Conservation (phyloP, 495 filamentous ascomycete genomes). For the Penicillium cinerascens region DNA sequence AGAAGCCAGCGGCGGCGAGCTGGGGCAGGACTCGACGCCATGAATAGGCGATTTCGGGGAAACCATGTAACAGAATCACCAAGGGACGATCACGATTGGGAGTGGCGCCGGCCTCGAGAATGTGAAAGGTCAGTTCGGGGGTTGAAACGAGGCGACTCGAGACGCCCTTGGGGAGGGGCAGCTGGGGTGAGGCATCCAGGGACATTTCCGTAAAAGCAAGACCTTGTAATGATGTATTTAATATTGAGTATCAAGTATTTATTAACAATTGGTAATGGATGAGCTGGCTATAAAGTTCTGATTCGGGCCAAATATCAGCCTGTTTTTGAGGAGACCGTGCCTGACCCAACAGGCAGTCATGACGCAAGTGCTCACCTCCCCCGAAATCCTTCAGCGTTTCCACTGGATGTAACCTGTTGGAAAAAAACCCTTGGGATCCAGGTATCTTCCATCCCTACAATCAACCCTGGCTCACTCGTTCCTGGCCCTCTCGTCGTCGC, state of each 20-base stretch:
- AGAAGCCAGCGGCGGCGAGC: constrained; percentile 54
- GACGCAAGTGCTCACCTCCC: constrained; percentile 28
- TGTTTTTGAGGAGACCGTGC: constrained; percentile 9
- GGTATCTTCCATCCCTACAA: background rate
- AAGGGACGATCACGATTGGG: constrained; percentile 46
- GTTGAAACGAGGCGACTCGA: constrained; percentile 50
- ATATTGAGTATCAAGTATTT: constrained; percentile 1
- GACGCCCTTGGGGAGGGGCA: constrained; percentile 52
- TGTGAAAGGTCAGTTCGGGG: constrained; percentile 53
- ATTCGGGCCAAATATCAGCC: constrained; percentile 15
- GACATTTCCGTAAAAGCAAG: constrained; percentile 5
- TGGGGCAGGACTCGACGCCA: constrained; percentile 61
- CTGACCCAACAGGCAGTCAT: constrained; percentile 27
- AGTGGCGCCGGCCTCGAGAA: constrained; percentile 51
- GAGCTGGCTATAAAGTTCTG: background rate
- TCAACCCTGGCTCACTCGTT: constrained; percentile 6
- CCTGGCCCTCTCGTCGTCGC: background rate
- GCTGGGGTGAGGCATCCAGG: constrained; percentile 31
- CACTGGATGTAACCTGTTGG: constrained; percentile 5
- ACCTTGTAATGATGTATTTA: background rate
- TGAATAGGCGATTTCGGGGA: constrained; percentile 65
- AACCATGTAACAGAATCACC: constrained; percentile 62
- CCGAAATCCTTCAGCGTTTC: background rate
- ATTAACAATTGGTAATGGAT: background rate
- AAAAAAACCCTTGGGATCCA: background rate